phyloP scores from a whole-genome alignment of 2,329 filamentous ascomycete species.

The Cercospora nicotianae region DNA sequence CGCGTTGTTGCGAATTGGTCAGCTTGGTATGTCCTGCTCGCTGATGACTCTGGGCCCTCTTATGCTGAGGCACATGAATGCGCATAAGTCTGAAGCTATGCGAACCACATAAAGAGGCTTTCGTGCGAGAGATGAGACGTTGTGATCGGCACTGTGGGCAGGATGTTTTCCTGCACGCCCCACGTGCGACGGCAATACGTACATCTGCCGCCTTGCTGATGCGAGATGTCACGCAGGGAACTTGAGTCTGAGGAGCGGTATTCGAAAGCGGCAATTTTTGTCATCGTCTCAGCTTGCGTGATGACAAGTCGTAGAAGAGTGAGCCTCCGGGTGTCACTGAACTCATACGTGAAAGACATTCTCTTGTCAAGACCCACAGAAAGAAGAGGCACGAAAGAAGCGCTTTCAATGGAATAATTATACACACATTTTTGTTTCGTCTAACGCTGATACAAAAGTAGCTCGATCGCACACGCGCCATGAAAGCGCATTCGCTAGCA shows the following conservation, averaged over 20 bases:
- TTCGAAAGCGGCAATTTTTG: background rate
- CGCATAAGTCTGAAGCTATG: background rate
- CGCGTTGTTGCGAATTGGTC: background rate
- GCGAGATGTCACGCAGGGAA: background rate
- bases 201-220: background rate
- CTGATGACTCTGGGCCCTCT: background rate
- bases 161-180: background rate
- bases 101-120: background rate
- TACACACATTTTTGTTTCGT: background rate
- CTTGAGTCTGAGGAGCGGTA: background rate
- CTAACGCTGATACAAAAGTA: background rate
- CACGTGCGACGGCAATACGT: background rate
- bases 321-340: background rate
- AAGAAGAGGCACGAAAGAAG: background rate
- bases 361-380: background rate
- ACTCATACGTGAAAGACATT: background rate
- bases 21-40: background rate
- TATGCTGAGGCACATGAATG: background rate
- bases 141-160: background rate
- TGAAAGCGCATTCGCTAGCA: too few species aligned
- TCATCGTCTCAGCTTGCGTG: background rate
- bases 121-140: background rate
- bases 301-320: background rate
- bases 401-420: background rate
- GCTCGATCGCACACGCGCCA: background rate